Evolutionary conservation across 2,329 filamentous ascomycete genomes (phyloP), one percentile per base, ranked within the genome.

Genomic region (Botrytis fabae): DNA sequence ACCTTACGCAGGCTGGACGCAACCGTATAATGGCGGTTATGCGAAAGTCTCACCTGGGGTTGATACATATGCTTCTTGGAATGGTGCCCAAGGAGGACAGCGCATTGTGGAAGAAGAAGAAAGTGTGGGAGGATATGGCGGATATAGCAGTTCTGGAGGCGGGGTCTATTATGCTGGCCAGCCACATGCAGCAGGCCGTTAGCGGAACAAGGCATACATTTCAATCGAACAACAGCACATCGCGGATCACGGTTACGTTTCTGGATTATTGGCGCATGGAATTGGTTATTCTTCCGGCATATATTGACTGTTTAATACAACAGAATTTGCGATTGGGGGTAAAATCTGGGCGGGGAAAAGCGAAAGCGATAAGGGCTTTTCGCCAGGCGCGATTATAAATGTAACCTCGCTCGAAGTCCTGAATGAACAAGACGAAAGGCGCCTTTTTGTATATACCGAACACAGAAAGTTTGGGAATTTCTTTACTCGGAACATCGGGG

Each of bases 21-120:
- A 79, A 54, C 60, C 60, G 10, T 64, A 64, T 64, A 70, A 74
- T 32, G 78, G 78, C 66, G 69, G 77, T 18, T 79, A 79, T 74
- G 77, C 76, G 46, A 80, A 80, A 70, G 70, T 69, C 32, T 38
- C 70, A 35, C 77, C 78, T 38, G 69, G 72, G n/a, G 57, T 75
- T 44, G 79, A 79, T 38, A 74, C 74, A 10, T 80, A 79, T 74
- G 73, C 73, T n/a, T 62, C 71, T 12, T 80, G 78, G 77, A 78
- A 73, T 70, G 73, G 69, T 25, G 63, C 71, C 10, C 76, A 77
- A 42, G 75, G 73, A 59, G 73, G 70, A 66, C 76, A 73, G 59
- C 74, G 74, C 28, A 76, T 75, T 65, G 72, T 75, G 32, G 69
- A 74, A 35, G 74, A 77, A 65, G 70, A 75, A 64, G 73, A 74